phyloP scores from a whole-genome alignment of 345 rosid genomes.

The Arabis alpina region DNA sequence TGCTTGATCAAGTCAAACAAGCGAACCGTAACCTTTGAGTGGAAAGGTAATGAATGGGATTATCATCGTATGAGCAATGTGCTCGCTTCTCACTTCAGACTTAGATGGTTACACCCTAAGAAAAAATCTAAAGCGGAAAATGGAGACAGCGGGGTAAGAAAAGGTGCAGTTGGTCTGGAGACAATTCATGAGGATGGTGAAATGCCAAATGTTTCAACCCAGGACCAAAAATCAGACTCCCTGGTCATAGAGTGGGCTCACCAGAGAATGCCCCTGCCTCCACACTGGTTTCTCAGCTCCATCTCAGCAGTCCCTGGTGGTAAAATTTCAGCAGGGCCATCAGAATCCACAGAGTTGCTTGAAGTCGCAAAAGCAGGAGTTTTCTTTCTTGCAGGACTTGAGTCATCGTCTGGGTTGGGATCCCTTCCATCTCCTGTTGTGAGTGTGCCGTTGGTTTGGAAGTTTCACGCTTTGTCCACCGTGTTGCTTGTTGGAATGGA shows the following conservation, averaged over 20 bases:
- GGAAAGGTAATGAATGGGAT: conserved; percentile 59
- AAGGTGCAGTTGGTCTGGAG: conserved; percentile 52
- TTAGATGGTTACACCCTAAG: conserved; percentile 70
- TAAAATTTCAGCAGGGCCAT: conserved; percentile 44
- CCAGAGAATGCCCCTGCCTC: conserved; percentile 86
- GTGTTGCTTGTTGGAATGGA: conserved; percentile 72
- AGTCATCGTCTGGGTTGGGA: conserved; percentile 57
- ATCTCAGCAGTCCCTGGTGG: conserved; percentile 53
- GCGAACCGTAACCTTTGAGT: conserved; percentile 44
- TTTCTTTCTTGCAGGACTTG: conserved; percentile 80
- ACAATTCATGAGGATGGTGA: conserved; percentile 79
- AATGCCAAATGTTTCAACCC: conserved; percentile 46
- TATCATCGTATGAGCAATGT: conserved; percentile 52
- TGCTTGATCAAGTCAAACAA: conserved; percentile 48
- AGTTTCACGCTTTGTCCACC: conserved; percentile 80
- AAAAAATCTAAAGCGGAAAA: conserved; percentile 52
- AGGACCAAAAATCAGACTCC: conserved; percentile 41
- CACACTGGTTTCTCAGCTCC: conserved; percentile 94
- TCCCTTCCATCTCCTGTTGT: conserved; percentile 54
- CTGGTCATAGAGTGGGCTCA: conserved; percentile 70
- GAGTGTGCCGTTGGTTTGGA: conserved; percentile 75
- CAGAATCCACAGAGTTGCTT: conserved; percentile 45
- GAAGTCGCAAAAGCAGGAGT: conserved; percentile 76
- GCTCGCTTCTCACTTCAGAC: conserved; percentile 70
- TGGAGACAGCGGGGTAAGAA: conserved; percentile 39